Percentiles rank a stretch among this genome's conserved stretches.
Evolutionary conservation across 2,329 filamentous ascomycete species (phyloP).

Genomic region (Diaporthe vaccinii): DNA sequence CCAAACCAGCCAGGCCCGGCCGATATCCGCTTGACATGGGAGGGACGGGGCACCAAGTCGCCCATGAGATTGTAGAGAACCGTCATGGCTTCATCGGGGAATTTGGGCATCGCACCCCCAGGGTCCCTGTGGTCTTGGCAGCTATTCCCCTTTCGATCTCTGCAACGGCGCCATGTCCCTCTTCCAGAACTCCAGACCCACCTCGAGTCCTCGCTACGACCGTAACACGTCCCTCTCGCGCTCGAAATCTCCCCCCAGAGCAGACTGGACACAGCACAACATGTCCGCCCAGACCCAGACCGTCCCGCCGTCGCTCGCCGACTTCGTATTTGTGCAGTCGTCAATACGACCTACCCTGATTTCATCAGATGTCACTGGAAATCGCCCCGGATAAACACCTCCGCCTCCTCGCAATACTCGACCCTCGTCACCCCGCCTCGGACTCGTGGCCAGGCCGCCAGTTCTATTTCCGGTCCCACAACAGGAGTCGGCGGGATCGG

Average conservation of each 20-base stretch:
- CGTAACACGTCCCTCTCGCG: not conserved
- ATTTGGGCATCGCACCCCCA: slow-evolving; percentile 6
- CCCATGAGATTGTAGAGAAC: slow-evolving; percentile 1
- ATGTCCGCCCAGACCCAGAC: slow-evolving; percentile 4
- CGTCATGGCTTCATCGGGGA: slow-evolving; percentile 15
- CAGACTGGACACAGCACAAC: not conserved
- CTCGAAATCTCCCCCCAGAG: not conserved
- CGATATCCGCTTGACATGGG: not conserved
- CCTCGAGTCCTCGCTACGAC: slow-evolving; percentile 6
- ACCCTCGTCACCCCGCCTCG: slow-evolving; percentile 8
- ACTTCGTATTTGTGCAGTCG: slow-evolving; percentile 16
- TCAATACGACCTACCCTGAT: slow-evolving; percentile 15
- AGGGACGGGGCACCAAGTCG: not conserved
- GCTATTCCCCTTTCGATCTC: slow-evolving; percentile 32
- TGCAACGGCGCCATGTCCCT: slow-evolving; percentile 31
- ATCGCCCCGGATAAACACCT: not conserved
- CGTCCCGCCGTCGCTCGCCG: not conserved
- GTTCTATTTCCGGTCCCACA: slow-evolving; percentile 3
- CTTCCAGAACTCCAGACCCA: slow-evolving; percentile 22
- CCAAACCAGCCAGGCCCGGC: not conserved
- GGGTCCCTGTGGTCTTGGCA: slow-evolving; percentile 11
- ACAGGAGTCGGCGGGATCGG: not conserved
- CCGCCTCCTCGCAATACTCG: not conserved
- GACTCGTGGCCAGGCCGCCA: not conserved
- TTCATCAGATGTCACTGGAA: not conserved